These are phyloP conservation scores for Huntiella moniliformis DNA, from an alignment of 2,329 filamentous ascomycete genomes.

Conservation along the genomic window DNA sequence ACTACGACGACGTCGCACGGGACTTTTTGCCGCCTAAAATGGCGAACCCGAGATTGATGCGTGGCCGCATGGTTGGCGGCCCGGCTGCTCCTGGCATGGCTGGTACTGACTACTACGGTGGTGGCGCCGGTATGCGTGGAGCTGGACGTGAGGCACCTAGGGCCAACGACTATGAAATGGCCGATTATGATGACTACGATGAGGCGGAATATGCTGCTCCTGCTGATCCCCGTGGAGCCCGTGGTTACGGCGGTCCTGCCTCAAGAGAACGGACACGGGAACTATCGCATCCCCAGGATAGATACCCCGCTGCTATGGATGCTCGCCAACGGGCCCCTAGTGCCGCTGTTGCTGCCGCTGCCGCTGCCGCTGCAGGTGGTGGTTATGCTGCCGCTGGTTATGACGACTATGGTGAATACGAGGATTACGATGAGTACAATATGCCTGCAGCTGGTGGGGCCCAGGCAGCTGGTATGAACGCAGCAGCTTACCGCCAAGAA, in stretches of 20 bases:
- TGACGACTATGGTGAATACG: constrained; percentile 9
- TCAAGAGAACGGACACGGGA: not conserved
- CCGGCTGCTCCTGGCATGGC: constrained; percentile 3
- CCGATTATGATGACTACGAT: constrained; percentile 8
- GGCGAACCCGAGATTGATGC: constrained; percentile 9
- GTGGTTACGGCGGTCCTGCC: not conserved
- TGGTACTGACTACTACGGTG: constrained; percentile 8
- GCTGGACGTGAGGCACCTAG: constrained; percentile 9
- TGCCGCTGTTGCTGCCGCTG: constrained; percentile 2
- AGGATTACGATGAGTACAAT: constrained; percentile 7
- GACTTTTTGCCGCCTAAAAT: constrained; percentile 7
- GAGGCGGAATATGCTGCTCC: constrained; percentile 7
- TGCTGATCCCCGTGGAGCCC: not conserved
- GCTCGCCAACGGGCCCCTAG: not conserved
- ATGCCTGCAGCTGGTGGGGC: constrained; percentile 8
- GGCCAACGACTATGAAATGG: constrained; percentile 1
- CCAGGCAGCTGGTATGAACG: constrained; percentile 1
- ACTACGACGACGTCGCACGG: not conserved
- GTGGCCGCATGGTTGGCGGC: constrained; percentile 7
- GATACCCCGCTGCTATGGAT: not conserved
- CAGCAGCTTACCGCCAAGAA: constrained; percentile 6
- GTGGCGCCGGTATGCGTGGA: not conserved
- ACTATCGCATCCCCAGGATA: too few relatives aligned
- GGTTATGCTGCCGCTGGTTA: constrained; percentile 5
- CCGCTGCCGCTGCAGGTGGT: constrained; percentile 4